Evolutionary conservation across 78 protist genomes (phyloP), one percentile per base, ranked within the genome.

Genomic region (Cavenderia fasciculata): DNA sequence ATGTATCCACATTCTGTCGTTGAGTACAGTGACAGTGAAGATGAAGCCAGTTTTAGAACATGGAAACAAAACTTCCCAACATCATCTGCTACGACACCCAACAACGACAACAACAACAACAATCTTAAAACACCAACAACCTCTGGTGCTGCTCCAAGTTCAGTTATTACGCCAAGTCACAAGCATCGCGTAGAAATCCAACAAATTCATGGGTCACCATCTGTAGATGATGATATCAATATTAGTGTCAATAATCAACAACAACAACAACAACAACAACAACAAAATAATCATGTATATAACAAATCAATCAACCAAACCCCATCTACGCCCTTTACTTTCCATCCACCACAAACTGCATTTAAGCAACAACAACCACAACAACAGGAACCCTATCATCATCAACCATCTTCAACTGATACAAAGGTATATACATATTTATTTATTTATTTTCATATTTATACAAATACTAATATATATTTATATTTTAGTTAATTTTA

Each of bases 21-120:
- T 19, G 47, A 63, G 6, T 63, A 63, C 12, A 63, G 72, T 38
- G 72, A 63, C 47, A 63, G 72, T 40, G 72, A 63, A 40, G 72
- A 63, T 63, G 72, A 63, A 12, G 72, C 33, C 47, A 63, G 72
- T 21, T 63, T 63, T 21, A 43, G 38, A 63, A 47, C 38, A 12
- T 63, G 72, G 72, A 63, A 63, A 34, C 18, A 47, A 40, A 33
- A 63, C 47, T 63, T 63, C 72, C 72, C 4, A 27, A 11, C 2
- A 38, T 16, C 38, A 63, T 8, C 38, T 12, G 8, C 72, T n/a
- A 63, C 38, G 36, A 18, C 69, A 34, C 6, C 69, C 59, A 52
- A 10, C 59, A 52, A 52, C 10, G 7, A 52, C 4, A 52, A 57
- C 63, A 25, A 57, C n/a, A 10, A 57, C 18, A 57, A 18, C 18